Percentiles rank a stretch among this genome's conserved stretches.
Conservation (phyloP, 2,329 filamentous ascomycete species). For the Pseudogymnoascus sp. region DNA sequence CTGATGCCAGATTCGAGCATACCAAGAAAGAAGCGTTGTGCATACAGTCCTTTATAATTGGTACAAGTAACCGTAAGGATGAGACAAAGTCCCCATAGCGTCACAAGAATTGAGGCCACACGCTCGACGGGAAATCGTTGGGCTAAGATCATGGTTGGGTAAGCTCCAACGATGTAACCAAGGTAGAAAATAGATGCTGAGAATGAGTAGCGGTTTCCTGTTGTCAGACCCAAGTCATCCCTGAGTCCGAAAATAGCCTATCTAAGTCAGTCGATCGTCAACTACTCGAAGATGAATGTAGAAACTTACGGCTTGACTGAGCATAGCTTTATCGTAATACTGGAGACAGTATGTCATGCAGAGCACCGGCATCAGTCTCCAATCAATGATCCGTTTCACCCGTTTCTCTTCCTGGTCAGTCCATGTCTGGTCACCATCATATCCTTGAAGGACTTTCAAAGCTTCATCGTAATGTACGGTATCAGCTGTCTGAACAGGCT, state of each 20-base stretch:
- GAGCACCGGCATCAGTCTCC: constrained; percentile 39
- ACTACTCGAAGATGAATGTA: neutral
- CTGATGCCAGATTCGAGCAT: constrained; percentile 49
- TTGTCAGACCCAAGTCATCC: constrained; percentile 34
- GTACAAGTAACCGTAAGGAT: constrained; percentile 34
- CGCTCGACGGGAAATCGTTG: constrained; percentile 41
- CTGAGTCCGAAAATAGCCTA: constrained; percentile 37
- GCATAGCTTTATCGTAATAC: constrained; percentile 47
- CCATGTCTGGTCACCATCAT: constrained; percentile 38
- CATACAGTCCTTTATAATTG: constrained; percentile 33
- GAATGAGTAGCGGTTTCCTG: constrained; percentile 39
- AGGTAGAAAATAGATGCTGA: constrained; percentile 42
- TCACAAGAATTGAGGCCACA: constrained; percentile 31
- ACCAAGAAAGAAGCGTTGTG: constrained; percentile 48
- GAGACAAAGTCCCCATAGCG: constrained; percentile 33
- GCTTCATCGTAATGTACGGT: constrained; percentile 35
- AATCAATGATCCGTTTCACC: constrained; percentile 37
- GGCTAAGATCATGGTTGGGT: constrained; percentile 33
- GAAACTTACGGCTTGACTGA: constrained; percentile 41
- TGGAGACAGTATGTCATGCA: constrained; percentile 40
- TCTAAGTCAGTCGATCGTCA: neutral
- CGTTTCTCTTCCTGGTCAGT: constrained; percentile 36
- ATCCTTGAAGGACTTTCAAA: constrained; percentile 35
- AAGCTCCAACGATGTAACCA: constrained; percentile 41
- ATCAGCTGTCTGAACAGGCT: constrained; percentile 17